phyloP scores from a whole-genome alignment of 192 early-diverging fungal genomes.

The Coemansia umbellata region DNA sequence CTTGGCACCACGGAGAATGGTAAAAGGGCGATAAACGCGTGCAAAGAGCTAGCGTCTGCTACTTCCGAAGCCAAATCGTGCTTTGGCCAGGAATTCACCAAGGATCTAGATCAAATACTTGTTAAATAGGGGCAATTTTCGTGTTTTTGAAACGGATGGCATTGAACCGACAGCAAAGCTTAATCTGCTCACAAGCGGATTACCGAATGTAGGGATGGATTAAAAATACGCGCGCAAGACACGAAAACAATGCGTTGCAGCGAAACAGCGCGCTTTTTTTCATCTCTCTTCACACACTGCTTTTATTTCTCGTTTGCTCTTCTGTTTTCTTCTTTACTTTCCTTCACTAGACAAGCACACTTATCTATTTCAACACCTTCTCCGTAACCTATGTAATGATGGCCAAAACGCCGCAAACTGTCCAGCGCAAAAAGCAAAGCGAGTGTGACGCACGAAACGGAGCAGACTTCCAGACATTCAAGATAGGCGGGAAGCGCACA shows the following conservation, averaged over 20 bases:
- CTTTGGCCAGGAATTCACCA: constrained; percentile 9
- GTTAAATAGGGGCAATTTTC: no score
- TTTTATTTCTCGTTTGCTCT: background rate
- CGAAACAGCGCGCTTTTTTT: no score
- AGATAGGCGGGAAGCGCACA: constrained; percentile 47
- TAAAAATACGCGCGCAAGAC: no score
- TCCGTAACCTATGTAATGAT: no score
- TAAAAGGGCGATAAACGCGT: constrained; percentile 5
- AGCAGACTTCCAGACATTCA: constrained; percentile 8
- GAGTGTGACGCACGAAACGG: background rate
- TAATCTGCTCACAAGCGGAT: no score
- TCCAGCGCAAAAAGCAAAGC: background rate
- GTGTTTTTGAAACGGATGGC: no score
- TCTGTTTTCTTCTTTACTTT: background rate
- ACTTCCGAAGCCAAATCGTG: constrained; percentile 1
- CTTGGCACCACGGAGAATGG: constrained; percentile 23
- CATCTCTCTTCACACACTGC: background rate
- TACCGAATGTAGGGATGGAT: no score
- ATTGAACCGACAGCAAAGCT: no score
- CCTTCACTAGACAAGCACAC: no score
- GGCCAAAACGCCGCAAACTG: background rate
- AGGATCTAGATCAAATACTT: constrained; percentile 11
- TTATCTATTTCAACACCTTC: no score
- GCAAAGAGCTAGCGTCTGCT: constrained; percentile 1
- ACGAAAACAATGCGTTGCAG: no score